A percentile compares a stretch with the other conserved stretches of the same genome.
Conservation (phyloP, 129 eudicot species). For the Tanacetum coccineum region DNA sequence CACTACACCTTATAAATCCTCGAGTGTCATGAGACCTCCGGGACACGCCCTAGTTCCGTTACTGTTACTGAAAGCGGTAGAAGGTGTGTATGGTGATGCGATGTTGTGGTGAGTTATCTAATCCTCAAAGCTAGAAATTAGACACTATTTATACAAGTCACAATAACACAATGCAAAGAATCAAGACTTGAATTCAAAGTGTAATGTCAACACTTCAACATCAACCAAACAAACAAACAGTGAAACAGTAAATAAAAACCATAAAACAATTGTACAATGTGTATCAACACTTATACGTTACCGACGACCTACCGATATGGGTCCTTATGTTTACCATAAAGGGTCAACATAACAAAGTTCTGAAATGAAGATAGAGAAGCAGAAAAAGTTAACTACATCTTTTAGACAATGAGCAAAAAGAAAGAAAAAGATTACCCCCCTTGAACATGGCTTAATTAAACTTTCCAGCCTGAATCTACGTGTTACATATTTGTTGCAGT, state of each 20-base stretch:
- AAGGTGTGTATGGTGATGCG: neutral
- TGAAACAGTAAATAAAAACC: too few species aligned
- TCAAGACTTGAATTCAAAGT: neutral
- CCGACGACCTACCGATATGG: conserved; percentile 11
- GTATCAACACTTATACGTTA: conserved; percentile 5
- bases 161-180: neutral
- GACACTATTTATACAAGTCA: neutral
- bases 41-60: too few species aligned
- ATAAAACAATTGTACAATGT: neutral
- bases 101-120: too few species aligned
- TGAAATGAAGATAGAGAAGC: conserved; percentile 20
- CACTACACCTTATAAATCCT: too few species aligned
- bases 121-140: neutral
- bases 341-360: conserved; percentile 18
- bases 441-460: conserved; percentile 26
- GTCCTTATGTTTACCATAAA: conserved; percentile 19
- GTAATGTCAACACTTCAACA: too few species aligned
- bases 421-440: conserved; percentile 21
- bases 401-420: conserved; percentile 19
- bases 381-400: too few species aligned
- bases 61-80: too few species aligned
- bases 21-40: too few species aligned
- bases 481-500: conserved; percentile 40
- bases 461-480: conserved; percentile 86
- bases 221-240: too few species aligned